Evolutionary conservation across 2,329 filamentous ascomycete species (phyloP), one percentile per base, ranked within the genome.

Genomic region (Trichoderma simmonsii): DNA sequence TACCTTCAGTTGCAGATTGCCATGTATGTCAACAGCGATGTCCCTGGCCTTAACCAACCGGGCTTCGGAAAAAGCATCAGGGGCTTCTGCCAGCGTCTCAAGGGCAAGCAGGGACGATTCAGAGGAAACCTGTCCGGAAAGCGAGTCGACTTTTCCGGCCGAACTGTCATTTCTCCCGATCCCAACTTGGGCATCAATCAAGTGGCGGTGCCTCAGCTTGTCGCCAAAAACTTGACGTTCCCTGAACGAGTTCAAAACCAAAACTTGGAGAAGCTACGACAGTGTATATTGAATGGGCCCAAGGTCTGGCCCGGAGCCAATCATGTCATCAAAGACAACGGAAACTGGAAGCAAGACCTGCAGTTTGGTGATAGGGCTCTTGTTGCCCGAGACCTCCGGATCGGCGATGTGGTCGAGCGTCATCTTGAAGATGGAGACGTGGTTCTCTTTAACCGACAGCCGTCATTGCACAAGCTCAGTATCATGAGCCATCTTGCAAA

Each of bases 1-100:
- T 98, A 95, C 78, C 85, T 99, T 73, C 95, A 98, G 79, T 87
- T 97, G 9, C 95, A 98, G 78, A 93, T 98, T 73, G 96, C 95
- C 73, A 94, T 98, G 87, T 98, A 99, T 80, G 95, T 99, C 81
- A 98, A 99, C 84, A 97, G 95, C 74, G 95, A 98, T 77, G 91
- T 97, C 3, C 96, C 96, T 0, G 95, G 95, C 32, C 87, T 99
- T n/a, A 91, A 95, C 76, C 94, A 97, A 77, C 91, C 91, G 14
- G 93, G 94, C 9, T 92, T 94, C 73, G 93, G 94, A 72, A 98
- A 97, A 81, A 89, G 93, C 1, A 97, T 96, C 77, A 90, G 96
- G 77, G 96, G 96, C 21, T 97, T 99, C 79, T 97, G 95, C 73
- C 96, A 98, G 82, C 90, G 96, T 18, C 83, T 99, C 62, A 99